Conservation (phyloP, 768 basidiomycete species). For the Tricholomella constricta region DNA sequence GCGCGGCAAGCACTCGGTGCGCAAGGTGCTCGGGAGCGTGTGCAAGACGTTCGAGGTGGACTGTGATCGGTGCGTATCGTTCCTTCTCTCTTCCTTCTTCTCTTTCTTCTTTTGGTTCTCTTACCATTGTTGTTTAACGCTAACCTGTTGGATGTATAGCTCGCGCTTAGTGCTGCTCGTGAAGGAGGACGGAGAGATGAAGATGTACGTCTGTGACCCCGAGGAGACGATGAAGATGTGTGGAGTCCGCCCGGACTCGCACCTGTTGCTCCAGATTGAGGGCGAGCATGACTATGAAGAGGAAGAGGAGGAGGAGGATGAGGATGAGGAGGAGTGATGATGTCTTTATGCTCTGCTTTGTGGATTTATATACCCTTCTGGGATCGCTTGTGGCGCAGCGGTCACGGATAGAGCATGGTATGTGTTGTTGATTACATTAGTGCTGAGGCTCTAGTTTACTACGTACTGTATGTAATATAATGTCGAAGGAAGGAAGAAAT, state of each 20-base stretch:
- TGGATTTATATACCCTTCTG: too few relatives aligned
- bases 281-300: neutral
- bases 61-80: constrained; percentile 24
- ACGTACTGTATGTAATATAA: too few relatives aligned
- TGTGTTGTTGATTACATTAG: too few relatives aligned
- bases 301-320: neutral
- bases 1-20: constrained; percentile 41
- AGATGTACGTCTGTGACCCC: constrained; percentile 6
- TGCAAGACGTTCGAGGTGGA: constrained; percentile 42
- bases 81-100: neutral
- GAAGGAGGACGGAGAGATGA: neutral
- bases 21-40: constrained; percentile 41
- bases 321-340: neutral
- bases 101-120: neutral
- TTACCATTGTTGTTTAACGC: neutral
- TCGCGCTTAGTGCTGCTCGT: constrained; percentile 13
- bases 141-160: neutral
- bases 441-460: too few relatives aligned
- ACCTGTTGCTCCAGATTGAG: constrained; percentile 8
- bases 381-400: too few relatives aligned
- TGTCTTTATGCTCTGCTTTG: too few relatives aligned
- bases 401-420: too few relatives aligned
- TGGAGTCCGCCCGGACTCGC: constrained; percentile 3
- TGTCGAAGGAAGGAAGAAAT: too few relatives aligned
- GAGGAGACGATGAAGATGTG: constrained; percentile 16